Evolutionary conservation across 495 filamentous ascomycete genomes (phyloP).

Genomic region (Friedmanniomyces endolithicus): DNA sequence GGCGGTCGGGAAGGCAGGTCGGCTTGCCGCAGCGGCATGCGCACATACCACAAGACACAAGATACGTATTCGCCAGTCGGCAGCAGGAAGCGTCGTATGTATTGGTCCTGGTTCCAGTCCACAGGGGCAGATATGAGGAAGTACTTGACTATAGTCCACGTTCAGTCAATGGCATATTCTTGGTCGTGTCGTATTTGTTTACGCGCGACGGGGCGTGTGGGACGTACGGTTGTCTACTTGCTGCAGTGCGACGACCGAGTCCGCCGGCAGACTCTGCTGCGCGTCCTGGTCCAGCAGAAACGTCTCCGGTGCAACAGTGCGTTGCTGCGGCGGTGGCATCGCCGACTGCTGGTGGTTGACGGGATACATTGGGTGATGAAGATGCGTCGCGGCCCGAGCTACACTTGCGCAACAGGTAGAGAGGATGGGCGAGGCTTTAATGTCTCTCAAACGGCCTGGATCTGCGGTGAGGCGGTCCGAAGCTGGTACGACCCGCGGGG

Average conservation of each 20-base stretch:
- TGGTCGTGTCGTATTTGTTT: not conserved
- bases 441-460: slow-evolving; percentile 6
- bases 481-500: slow-evolving; percentile 1
- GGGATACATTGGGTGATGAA: slow-evolving; percentile 25
- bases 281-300: slow-evolving; percentile 96
- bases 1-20: not conserved
- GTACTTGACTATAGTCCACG: slow-evolving; percentile 69
- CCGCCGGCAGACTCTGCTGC: slow-evolving; percentile 87
- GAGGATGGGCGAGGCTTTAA: slow-evolving; percentile 15
- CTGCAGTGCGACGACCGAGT: slow-evolving; percentile 92
- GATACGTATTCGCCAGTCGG: slow-evolving; percentile 98
- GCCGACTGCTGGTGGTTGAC: slow-evolving; percentile 23
- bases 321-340: slow-evolving; percentile 54
- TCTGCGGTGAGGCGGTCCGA: not conserved
- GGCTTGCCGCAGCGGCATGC: slow-evolving; percentile 1
- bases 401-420: slow-evolving; percentile 6
- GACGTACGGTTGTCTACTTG: slow-evolving; percentile 95
- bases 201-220: not conserved
- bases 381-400: slow-evolving; percentile 18
- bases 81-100: slow-evolving; percentile 86
- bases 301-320: slow-evolving; percentile 67
- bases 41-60: slow-evolving; percentile 78
- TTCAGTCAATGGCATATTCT: slow-evolving; percentile 14
- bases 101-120: slow-evolving; percentile 93
- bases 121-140: slow-evolving; percentile 98